Conservation (phyloP, 2,329 filamentous ascomycete genomes). For the Fusarium subglutinans region DNA sequence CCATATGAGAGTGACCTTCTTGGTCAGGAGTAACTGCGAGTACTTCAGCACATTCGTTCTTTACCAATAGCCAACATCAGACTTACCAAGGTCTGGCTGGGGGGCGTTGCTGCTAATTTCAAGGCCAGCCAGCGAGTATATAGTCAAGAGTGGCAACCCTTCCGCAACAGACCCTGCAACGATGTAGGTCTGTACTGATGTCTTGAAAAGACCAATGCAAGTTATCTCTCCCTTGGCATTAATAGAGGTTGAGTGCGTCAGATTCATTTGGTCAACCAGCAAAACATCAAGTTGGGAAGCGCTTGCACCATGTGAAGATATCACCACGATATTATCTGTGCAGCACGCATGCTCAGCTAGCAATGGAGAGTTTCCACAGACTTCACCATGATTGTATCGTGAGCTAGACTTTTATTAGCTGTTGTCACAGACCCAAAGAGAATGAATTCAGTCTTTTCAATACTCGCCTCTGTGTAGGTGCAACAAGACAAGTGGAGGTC, state of each 20-base stretch:
- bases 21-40: neutral
- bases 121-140: constrained; percentile 43
- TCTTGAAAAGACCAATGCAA: constrained; percentile 52
- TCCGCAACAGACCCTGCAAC: constrained; percentile 49
- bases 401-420: constrained; percentile 39
- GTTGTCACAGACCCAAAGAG: neutral
- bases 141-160: constrained; percentile 47
- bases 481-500: constrained; percentile 53
- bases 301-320: constrained; percentile 53
- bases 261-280: constrained; percentile 45
- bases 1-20: constrained; percentile 35
- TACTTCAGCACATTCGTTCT: constrained; percentile 1
- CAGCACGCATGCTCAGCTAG: constrained; percentile 56
- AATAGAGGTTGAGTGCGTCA: constrained; percentile 46
- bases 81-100: constrained; percentile 22
- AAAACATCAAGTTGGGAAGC: constrained; percentile 53
- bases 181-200: constrained; percentile 42
- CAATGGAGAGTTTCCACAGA: constrained; percentile 42
- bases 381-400: constrained; percentile 46
- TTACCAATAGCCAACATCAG: neutral
- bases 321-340: constrained; percentile 49
- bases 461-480: constrained; percentile 45
- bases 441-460: neutral
- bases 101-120: constrained; percentile 28
- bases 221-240: constrained; percentile 59